Conservation (phyloP, 2,329 filamentous ascomycete species). For the Colletotrichum salicis region DNA sequence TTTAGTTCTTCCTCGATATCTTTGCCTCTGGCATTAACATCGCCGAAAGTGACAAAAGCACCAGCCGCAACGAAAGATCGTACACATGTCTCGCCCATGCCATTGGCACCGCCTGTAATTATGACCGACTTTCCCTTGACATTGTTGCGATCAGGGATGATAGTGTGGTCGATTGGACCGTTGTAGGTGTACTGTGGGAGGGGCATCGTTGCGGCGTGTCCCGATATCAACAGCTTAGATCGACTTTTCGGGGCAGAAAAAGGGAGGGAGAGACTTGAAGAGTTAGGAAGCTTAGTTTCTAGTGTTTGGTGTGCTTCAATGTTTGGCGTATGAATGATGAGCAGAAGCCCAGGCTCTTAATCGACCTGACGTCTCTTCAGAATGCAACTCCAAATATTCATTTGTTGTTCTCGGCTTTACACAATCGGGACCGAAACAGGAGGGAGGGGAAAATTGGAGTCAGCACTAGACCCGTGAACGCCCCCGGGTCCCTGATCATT, state of each 20-base stretch:
- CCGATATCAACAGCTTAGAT: neutral
- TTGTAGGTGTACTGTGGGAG: neutral
- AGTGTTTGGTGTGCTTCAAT: neutral
- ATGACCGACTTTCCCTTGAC: slow-evolving; percentile 51
- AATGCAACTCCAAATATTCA: neutral
- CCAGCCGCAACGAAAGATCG: slow-evolving; percentile 48
- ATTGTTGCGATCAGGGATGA: neutral
- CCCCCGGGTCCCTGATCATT: neutral
- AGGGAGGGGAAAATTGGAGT: neutral
- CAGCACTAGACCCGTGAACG: neutral
- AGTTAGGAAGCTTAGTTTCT: neutral
- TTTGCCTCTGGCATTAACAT: slow-evolving; percentile 48
- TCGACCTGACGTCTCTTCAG: neutral
- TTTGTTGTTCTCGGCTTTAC: neutral
- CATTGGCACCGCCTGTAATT: slow-evolving; percentile 58
- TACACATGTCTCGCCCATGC: slow-evolving; percentile 51
- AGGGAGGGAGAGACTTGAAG: neutral
- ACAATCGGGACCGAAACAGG: neutral
- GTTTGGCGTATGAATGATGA: neutral
- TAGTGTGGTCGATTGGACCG: neutral
- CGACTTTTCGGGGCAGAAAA: neutral
- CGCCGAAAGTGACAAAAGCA: slow-evolving; percentile 54
- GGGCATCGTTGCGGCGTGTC: neutral
- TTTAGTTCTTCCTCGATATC: slow-evolving; percentile 47
- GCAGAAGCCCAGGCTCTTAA: neutral